Base-by-base conservation (phyloP, 495 filamentous ascomycete species). In the Glarea lozoyensis region DNA sequence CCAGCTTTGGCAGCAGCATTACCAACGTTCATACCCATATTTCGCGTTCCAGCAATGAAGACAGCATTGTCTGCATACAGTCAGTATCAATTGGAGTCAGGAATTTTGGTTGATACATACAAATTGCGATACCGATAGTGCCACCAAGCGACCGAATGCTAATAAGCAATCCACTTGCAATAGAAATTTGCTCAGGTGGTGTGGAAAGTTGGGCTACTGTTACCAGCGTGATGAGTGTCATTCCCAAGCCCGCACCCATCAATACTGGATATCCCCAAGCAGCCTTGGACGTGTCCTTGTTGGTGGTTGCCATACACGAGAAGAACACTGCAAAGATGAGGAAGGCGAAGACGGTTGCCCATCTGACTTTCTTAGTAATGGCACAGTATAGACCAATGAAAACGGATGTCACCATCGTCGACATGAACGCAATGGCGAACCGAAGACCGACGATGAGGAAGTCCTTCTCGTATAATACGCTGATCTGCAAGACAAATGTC, bases 111-210 rank as follows among this genome's bases (percentile, higher is more conserved):
- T 13, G 6, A 0, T n/a, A 36, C 48, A 55, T 54, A 56, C 57
- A 58, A 21, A 64, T 59, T 37, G 60, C 61, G 10, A 64, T 36
- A 10, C 62, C 59, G 18, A 65, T 45, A 11, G 53, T 53, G 1
- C 55, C 58, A 5, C 62, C 59, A 19, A 63, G 44, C 21, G 56
- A 60, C 2, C 62, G 37, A 7, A 60, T 37, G 27, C 50, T 50
- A 40, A 63, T 60, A 22, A 63, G 45, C 15, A 61, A 37, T 12
- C 62, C 62, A 27, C 53, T 61, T 0, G 53, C 53, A 4, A 59
- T 44, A 11, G 60, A 48, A 23, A 65, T 59, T 6, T 63, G 45
- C 37, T 60, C 56, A 4, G 53, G 53, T 2, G 62, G 60, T 10
- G 55, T 59, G 12, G 45, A 55, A 0, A 65, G 46, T 43, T 63